Evolutionary conservation across 768 basidiomycete species (phyloP).

Genomic region (Rhizopogon roseolus): DNA sequence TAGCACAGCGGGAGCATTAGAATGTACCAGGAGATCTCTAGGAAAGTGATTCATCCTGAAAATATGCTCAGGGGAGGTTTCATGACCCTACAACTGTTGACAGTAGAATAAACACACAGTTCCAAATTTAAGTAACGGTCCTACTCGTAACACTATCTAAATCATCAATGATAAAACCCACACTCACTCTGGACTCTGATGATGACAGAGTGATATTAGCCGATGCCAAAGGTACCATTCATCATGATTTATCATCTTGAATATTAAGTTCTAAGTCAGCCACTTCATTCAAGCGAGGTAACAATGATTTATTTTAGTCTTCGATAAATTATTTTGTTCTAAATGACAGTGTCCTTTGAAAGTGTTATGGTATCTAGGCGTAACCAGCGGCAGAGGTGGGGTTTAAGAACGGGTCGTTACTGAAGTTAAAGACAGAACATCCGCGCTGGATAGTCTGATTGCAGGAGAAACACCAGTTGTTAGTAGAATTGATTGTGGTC

Average conservation of each 20-base stretch:
- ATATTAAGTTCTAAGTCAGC: no score
- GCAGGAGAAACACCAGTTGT: slow-evolving; percentile 14
- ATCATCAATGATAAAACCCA: no score
- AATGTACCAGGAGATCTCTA: no score
- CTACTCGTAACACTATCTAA: no score
- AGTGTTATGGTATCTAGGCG: neutral
- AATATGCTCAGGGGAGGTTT: neutral
- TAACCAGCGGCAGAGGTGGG: neutral
- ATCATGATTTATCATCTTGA: no score
- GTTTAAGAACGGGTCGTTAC: slow-evolving; percentile 4
- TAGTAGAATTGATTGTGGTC: slow-evolving; percentile 10
- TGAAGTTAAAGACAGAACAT: slow-evolving; percentile 8
- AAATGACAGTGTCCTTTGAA: neutral
- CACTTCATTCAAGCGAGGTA: no score
- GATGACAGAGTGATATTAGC: no score
- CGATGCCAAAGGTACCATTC: no score
- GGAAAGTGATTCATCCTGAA: neutral
- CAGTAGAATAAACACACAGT: no score
- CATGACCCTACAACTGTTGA: no score
- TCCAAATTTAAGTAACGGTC: no score
- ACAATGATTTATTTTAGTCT: neutral
- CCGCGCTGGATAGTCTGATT: slow-evolving; percentile 5
- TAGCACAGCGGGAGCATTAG: neutral
- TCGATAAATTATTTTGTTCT: neutral
- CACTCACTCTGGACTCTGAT: no score